Conservation (phyloP, 305 asterid genomes). For the Lippia alba region DNA sequence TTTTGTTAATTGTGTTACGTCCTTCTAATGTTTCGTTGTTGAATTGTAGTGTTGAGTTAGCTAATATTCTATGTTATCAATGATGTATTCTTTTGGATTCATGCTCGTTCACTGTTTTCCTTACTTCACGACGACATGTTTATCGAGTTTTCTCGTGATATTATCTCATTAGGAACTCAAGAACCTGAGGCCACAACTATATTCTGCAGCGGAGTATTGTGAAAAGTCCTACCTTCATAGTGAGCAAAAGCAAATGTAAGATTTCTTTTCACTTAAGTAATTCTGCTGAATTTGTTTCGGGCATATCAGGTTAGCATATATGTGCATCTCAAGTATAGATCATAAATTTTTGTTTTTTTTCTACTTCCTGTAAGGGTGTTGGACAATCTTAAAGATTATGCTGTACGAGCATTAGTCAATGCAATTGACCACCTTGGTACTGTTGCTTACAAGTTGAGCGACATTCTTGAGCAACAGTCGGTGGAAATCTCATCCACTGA, state of each 20-base stretch:
- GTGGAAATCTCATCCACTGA: slow-evolving; percentile 72
- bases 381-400: slow-evolving; percentile 91
- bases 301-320: slow-evolving; percentile 36
- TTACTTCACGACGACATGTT: background rate
- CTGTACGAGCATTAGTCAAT: slow-evolving; percentile 91
- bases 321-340: slow-evolving; percentile 14
- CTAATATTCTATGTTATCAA: too few relatives aligned
- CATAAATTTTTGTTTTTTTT: slow-evolving; percentile 9
- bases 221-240: slow-evolving; percentile 88
- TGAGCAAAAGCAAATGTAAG: slow-evolving; percentile 91
- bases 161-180: slow-evolving; percentile 78
- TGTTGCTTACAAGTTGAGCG: slow-evolving; percentile 91
- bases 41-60: too few relatives aligned
- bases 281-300: slow-evolving; percentile 5
- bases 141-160: slow-evolving; percentile 18
- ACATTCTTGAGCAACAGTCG: slow-evolving; percentile 82
- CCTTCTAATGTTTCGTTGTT: too few relatives aligned
- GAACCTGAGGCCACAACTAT: slow-evolving; percentile 91
- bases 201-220: slow-evolving; percentile 96
- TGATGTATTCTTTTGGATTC: too few relatives aligned
- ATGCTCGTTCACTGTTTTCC: background rate
- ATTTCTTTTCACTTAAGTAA: slow-evolving; percentile 20
- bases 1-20: background rate
- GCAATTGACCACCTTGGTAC: slow-evolving; percentile 99
- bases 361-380: slow-evolving; percentile 65